These are phyloP conservation scores for Venturia aucupariae DNA, from an alignment of 2,329 filamentous ascomycete genomes.

Conservation along the genomic window DNA sequence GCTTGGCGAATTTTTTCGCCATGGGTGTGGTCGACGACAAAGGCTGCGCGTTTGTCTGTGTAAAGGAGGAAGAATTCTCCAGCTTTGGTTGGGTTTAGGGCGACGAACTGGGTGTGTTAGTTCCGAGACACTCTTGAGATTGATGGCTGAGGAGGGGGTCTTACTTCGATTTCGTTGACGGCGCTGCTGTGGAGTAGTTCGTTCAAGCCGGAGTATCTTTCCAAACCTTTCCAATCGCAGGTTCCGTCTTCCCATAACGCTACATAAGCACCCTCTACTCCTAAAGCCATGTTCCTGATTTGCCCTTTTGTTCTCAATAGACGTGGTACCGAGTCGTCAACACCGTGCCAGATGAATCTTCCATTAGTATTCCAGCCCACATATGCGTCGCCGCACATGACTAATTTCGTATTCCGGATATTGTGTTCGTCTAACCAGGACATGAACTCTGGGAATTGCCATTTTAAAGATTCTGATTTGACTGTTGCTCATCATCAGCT, in stretches of 20 bases:
- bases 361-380: conserved; percentile 6
- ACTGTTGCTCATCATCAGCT: not conserved
- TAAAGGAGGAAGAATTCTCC: conserved; percentile 3
- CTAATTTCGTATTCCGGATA: not conserved
- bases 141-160: not conserved
- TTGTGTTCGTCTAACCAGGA: not conserved
- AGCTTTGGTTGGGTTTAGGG: not conserved
- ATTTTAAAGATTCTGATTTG: not conserved
- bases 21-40: not conserved
- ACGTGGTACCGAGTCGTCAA: not conserved
- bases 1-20: not conserved
- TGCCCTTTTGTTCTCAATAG: not conserved
- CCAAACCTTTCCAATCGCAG: not conserved
- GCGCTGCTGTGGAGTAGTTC: not conserved
- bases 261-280: not conserved
- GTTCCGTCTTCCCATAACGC: conserved; percentile 4
- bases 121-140: too few relatives aligned
- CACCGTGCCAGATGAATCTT: conserved; percentile 6
- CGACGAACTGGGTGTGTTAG: not conserved
- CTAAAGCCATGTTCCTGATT: not conserved
- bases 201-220: not conserved
- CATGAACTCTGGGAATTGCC: not conserved
- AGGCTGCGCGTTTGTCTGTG: not conserved
- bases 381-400: not conserved
- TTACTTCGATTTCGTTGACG: not conserved